Percentiles rank a stretch among this genome's conserved stretches.
These are phyloP conservation scores for Coemansia sp. DNA, from an alignment of 192 early-diverging fungal species.

Conservation along the genomic window DNA sequence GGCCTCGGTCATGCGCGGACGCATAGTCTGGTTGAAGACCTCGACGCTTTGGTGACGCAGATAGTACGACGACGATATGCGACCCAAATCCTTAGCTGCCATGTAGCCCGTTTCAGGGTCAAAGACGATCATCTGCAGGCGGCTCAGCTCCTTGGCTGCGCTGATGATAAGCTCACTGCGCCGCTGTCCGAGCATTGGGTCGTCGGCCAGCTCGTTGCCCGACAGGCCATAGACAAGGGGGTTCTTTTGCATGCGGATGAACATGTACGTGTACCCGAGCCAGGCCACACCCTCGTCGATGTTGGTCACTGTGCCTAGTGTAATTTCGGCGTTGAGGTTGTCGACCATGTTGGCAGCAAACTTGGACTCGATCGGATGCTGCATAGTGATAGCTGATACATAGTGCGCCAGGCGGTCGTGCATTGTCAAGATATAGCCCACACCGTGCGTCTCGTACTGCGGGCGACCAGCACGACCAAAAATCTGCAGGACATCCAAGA, in stretches of 20 bases:
- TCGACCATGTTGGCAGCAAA: conserved; percentile 87
- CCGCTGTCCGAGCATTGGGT: conserved; percentile 76
- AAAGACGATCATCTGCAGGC: conserved; percentile 93
- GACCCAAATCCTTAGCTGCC: conserved; percentile 87
- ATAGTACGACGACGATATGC: conserved; percentile 93
- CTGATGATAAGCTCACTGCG: conserved; percentile 78
- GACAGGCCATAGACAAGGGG: conserved; percentile 92
- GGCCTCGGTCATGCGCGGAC: conserved; percentile 89
- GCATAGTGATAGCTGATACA: conserved; percentile 90
- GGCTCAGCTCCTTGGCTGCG: conserved; percentile 74
- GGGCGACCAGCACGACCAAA: conserved; percentile 98
- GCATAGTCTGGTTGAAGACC: conserved; percentile 83
- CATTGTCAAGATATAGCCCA: conserved; percentile 92
- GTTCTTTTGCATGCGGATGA: conserved; percentile 94
- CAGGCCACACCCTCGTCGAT: conserved; percentile 94
- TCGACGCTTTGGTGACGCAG: conserved; percentile 86
- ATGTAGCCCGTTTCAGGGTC: conserved; percentile 81
- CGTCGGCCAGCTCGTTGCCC: conserved; percentile 72
- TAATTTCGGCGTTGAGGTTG: conserved; percentile 97
- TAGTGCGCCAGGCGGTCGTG: conserved; percentile 95
- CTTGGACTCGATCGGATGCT: conserved; percentile 94
- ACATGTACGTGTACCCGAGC: conserved; percentile 97
- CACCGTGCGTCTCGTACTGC: conserved; percentile 88
- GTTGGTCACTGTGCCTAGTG: conserved; percentile 92
- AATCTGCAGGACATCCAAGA: conserved; percentile 99